phyloP scores from a whole-genome alignment of 345 rosid species.

The Dipteronia sinensis region DNA sequence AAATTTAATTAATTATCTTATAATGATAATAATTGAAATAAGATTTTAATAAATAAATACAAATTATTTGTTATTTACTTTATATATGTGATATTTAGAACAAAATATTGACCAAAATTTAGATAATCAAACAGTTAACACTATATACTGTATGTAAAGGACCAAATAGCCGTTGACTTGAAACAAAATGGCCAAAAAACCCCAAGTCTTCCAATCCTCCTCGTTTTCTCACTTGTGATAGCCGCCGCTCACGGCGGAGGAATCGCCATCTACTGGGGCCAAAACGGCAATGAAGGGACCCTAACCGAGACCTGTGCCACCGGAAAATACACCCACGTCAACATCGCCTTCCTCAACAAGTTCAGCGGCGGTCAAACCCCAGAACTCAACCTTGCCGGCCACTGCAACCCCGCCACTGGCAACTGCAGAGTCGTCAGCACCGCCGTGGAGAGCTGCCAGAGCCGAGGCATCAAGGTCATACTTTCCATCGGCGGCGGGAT shows the following conservation, averaged over 20 bases:
- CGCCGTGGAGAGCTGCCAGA: constrained; percentile 46
- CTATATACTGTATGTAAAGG: not conserved
- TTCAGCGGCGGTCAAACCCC: constrained; percentile 57
- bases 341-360: constrained; percentile 54
- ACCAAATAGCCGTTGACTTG: not conserved
- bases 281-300: constrained; percentile 56
- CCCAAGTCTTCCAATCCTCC: constrained; percentile 23
- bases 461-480: constrained; percentile 55
- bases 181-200: constrained; percentile 21
- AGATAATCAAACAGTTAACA: not conserved
- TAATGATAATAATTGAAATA: too few species aligned
- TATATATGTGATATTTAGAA: not conserved
- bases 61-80: too few species aligned
- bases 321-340: constrained; percentile 46
- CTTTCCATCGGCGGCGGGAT: constrained; percentile 60
- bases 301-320: constrained; percentile 48
- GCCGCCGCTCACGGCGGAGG: constrained; percentile 26
- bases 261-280: constrained; percentile 57
- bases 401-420: constrained; percentile 46
- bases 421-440: constrained; percentile 40
- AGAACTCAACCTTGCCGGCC: constrained; percentile 57
- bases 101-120: not conserved
- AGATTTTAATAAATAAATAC: too few species aligned
- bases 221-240: constrained; percentile 1
- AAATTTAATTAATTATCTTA: too few species aligned